Conservation (phyloP, 2,329 filamentous ascomycete genomes). For the Orbilia javanica region DNA sequence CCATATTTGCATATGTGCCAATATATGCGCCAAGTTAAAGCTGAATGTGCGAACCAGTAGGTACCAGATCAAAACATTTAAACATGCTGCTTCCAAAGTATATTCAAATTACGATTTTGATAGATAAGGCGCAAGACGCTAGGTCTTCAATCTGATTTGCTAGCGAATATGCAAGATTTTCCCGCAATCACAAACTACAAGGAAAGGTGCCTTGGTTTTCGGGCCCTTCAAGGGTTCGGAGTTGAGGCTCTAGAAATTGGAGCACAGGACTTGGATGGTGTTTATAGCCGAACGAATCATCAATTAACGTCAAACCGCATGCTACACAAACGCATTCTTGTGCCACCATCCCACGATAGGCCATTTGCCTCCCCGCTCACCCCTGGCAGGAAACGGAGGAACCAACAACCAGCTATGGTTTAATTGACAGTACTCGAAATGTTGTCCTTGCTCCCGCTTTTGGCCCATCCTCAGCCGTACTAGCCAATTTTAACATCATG, state of each 20-base stretch:
- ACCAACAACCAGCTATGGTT: not conserved
- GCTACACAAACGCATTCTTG: not conserved
- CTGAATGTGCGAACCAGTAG: not conserved
- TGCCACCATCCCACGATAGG: not conserved
- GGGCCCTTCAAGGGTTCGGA: not conserved
- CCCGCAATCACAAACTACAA: not conserved
- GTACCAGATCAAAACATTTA: not conserved
- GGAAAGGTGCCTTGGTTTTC: not conserved
- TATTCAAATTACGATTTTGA: not conserved
- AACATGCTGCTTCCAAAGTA: not conserved
- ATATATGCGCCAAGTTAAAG: conserved; percentile 2
- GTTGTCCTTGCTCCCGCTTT: not conserved
- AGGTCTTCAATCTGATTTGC: not conserved
- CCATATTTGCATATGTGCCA: not conserved
- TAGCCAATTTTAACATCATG: not conserved
- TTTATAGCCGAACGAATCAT: conserved; percentile 1
- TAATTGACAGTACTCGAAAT: not conserved
- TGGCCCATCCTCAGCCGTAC: not conserved
- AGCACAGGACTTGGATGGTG: not conserved
- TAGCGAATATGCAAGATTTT: not conserved
- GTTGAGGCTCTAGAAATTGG: not conserved
- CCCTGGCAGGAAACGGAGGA: not conserved
- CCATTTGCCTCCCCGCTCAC: not conserved
- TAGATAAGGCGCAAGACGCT: not conserved
- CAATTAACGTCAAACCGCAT: not conserved